Evolutionary conservation across 179 eudicot genomes (phyloP).

Genomic region (Sideroxylon spinosum): DNA sequence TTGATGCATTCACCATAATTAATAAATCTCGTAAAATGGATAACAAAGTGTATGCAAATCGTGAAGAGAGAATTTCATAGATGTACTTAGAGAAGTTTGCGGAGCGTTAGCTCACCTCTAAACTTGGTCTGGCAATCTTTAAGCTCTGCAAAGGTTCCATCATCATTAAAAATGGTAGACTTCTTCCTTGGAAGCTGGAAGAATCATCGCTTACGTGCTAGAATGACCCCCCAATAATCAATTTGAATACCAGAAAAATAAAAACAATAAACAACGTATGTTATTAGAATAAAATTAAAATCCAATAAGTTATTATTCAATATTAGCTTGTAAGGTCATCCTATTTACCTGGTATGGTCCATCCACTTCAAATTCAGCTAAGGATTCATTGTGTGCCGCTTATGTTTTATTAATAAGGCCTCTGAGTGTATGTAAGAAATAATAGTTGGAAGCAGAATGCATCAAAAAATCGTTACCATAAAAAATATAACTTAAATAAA

Average conservation of each 20-base stretch:
- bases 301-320: conserved; percentile 11
- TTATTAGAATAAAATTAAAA: conserved; percentile 5
- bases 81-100: conserved; percentile 92
- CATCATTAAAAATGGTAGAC: conserved; percentile 95
- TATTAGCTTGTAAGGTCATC: too few species aligned
- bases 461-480: not conserved
- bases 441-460: conserved; percentile 9
- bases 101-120: conserved; percentile 99
- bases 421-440: conserved; percentile 65
- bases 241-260: not conserved
- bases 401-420: conserved; percentile 30
- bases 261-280: not conserved
- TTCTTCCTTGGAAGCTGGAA: conserved; percentile 78
- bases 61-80: conserved; percentile 3
- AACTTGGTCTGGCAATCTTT: conserved; percentile 98
- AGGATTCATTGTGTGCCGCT: too few species aligned
- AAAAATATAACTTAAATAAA: conserved; percentile 1
- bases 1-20: not conserved
- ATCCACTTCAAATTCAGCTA: too few species aligned
- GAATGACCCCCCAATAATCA: conserved; percentile 11
- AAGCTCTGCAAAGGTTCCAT: conserved; percentile 97
- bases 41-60: not conserved
- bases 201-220: conserved; percentile 77
- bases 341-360: too few species aligned
- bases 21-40: not conserved